Evolutionary conservation across 78 protist genomes (phyloP), one percentile per base, ranked within the genome.

Genomic region (Dictyostelium intermedium): DNA sequence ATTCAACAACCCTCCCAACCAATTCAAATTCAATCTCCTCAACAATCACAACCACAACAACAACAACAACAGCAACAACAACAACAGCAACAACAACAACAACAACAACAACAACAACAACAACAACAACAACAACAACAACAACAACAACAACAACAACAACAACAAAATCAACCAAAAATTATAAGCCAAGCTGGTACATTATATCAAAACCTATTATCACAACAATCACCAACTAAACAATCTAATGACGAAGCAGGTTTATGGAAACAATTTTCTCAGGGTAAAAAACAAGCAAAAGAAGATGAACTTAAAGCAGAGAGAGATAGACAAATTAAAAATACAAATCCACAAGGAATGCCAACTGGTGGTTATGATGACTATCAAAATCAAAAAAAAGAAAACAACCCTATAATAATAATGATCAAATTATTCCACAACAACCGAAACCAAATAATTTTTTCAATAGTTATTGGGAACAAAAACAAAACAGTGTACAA

Each of bases 221-320:
- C 77, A 56, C 63, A 77, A 56, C 77, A 60, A 37, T n/a, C 43
- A 27, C 79, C 39, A 72, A 72, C 43, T 5, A 27, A 72, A 72
- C 23, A 10, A 18, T 4, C 79, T 6, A 66, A 66, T 27, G 32
- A 47, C 14, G 85, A 80, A 27, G 45, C 25, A 27, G 27, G 27
- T 9, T n/a, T 60, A 14, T 77, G 84, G 83, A 70, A 73, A 53
- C 84, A 86, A 13, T 60, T 60, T 25, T 39, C 47, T n/a, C 63
- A 60, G 61, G 30, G 34, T 14, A 86, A 86, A 50, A 86, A 86
- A 60, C 61, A 77, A 61, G 25, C 47, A 1, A 78, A 86, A 77
- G 85, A 77, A 18, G 92, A 86, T 86, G 92, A 86, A 23, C 35
- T 86, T 7, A 73, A 27, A 37, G 30, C 60, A 25, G 92, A 77